A percentile compares a stretch with the other conserved stretches of the same genome.
phyloP scores from a whole-genome alignment of 2,329 filamentous ascomycete species.

The Fusarium sp. region DNA sequence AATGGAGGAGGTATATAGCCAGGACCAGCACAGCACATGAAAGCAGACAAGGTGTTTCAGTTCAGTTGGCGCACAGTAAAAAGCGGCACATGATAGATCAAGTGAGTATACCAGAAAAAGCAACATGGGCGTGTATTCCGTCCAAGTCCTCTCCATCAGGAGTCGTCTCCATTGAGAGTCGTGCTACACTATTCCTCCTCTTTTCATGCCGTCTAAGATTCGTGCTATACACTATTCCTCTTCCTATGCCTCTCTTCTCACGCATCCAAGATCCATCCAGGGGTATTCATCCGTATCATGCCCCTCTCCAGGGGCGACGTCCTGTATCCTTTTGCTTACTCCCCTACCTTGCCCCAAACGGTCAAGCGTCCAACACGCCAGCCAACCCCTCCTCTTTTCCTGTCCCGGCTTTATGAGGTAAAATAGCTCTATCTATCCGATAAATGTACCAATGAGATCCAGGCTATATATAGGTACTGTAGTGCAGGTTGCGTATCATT shows the following conservation, averaged over 20 bases:
- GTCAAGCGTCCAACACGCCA: conserved; percentile 1
- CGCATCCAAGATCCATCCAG: conserved; percentile 23
- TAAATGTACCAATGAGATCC: conserved; percentile 38
- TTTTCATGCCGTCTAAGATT: conserved; percentile 24
- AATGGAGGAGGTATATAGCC: conserved; percentile 35
- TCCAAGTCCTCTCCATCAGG: conserved; percentile 5
- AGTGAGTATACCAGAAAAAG: conserved; percentile 15
- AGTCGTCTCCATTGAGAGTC: not conserved
- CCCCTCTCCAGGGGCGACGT: conserved; percentile 8
- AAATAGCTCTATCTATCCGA: conserved; percentile 28
- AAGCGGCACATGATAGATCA: not conserved
- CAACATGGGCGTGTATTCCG: conserved; percentile 32
- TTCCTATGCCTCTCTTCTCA: not conserved
- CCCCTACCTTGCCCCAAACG: conserved; percentile 9
- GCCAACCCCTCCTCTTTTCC: conserved; percentile 14
- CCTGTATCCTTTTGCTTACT: conserved; percentile 12
- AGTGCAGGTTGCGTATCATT: conserved; percentile 16
- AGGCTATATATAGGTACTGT: conserved; percentile 29
- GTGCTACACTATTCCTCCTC: not conserved
- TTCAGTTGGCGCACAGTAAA: not conserved
- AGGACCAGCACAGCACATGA: conserved; percentile 21
- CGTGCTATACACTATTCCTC: not conserved
- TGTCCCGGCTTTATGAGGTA: conserved; percentile 8
- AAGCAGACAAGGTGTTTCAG: not conserved
- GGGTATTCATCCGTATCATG: conserved; percentile 25